Conservation (phyloP, 2,329 filamentous ascomycete species). For the Nigrospora sphaerica region DNA sequence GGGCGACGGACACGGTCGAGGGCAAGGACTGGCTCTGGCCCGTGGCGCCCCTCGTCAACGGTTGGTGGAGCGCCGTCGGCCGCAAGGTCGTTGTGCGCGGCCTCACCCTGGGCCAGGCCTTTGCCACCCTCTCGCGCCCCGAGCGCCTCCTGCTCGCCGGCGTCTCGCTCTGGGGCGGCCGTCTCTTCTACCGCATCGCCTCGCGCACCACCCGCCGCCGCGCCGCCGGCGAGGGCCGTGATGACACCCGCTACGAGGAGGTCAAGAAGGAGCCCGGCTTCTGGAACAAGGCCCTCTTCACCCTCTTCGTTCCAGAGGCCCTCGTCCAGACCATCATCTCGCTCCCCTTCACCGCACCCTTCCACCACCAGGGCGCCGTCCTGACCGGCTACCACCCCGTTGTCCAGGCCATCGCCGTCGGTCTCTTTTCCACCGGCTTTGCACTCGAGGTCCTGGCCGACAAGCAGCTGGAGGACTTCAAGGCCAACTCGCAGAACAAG, state of each 20-base stretch:
- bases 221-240: conserved; percentile 25
- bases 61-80: conserved; percentile 55
- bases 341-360: conserved; percentile 48
- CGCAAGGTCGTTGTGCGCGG: conserved; percentile 36
- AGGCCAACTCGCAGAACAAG: conserved; percentile 25
- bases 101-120: conserved; percentile 36
- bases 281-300: conserved; percentile 50
- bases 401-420: conserved; percentile 38
- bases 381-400: conserved; percentile 24
- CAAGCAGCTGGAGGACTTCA: conserved; percentile 44
- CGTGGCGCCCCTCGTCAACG: conserved; percentile 44
- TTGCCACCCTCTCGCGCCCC: conserved; percentile 40
- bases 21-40: conserved; percentile 57
- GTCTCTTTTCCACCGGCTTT: conserved; percentile 48
- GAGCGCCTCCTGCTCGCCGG: conserved; percentile 48
- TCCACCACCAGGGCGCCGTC: conserved; percentile 29
- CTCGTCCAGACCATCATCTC: conserved; percentile 49
- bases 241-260: conserved; percentile 48
- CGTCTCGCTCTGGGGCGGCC: conserved; percentile 49
- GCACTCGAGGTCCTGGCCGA: conserved; percentile 51
- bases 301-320: conserved; percentile 49
- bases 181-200: conserved; percentile 48
- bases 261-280: conserved; percentile 45
- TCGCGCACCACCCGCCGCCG: conserved; percentile 36
- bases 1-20: conserved; percentile 46